Conservation (phyloP, 2,329 filamentous ascomycete species). For the Penicillium sp. region DNA sequence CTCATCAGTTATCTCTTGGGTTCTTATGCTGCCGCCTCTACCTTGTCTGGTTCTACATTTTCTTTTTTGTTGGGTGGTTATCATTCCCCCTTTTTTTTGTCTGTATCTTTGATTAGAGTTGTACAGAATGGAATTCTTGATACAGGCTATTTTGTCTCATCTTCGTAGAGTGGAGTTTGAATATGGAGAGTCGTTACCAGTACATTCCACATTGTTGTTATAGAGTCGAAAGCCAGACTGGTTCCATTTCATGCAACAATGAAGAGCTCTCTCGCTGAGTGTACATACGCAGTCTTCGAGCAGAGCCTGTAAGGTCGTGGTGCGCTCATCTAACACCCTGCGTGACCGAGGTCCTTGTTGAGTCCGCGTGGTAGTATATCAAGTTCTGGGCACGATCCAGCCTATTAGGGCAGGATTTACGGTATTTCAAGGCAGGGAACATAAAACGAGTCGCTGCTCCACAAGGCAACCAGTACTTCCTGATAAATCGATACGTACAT, state of each 20-base stretch:
- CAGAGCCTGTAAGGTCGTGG: neutral
- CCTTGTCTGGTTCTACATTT: neutral
- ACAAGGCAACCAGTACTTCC: neutral
- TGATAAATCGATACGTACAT: slow-evolving; percentile 16
- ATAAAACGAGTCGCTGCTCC: neutral
- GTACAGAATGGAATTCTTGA: slow-evolving; percentile 8
- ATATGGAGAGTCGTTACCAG: too few species aligned
- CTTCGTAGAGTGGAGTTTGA: neutral
- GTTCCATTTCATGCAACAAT: too few species aligned
- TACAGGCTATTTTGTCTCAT: neutral
- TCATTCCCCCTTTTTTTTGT: neutral
- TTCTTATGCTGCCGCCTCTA: too few species aligned
- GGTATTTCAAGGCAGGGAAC: neutral
- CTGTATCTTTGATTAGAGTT: neutral
- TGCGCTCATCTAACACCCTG: neutral
- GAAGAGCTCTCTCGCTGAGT: neutral
- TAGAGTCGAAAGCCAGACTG: too few species aligned
- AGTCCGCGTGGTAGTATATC: neutral
- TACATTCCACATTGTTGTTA: neutral
- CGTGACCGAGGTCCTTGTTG: neutral
- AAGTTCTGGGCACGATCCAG: neutral
- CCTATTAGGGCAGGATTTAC: too few species aligned
- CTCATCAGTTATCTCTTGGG: neutral
- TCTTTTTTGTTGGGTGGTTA: neutral
- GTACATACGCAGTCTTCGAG: neutral